Evolutionary conservation across 2,329 filamentous ascomycete genomes (phyloP).

Genomic region (Didymella segeticola): DNA sequence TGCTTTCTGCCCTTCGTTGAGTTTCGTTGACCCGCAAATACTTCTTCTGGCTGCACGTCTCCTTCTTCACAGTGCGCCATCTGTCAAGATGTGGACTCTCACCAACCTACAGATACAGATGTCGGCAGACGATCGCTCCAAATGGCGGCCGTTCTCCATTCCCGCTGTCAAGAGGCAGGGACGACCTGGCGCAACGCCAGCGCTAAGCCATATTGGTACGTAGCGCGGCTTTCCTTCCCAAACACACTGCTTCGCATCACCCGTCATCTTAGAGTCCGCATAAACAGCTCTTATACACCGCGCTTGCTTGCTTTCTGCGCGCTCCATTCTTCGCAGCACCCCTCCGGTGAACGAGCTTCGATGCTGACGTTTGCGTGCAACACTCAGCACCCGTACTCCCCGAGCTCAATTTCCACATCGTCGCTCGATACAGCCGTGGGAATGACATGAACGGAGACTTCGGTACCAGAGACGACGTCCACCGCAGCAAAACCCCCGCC

Average conservation of each 20-base stretch:
- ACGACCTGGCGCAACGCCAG: constrained; percentile 4
- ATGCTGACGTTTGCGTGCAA: constrained; percentile 25
- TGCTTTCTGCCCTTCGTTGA: constrained; percentile 10
- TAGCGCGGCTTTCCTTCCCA: constrained; percentile 22
- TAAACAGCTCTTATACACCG: constrained; percentile 27
- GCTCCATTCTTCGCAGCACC: constrained; percentile 1
- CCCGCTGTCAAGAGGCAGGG: constrained; percentile 16
- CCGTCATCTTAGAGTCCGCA: constrained; percentile 22
- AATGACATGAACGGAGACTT: constrained; percentile 42
- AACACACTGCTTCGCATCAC: constrained; percentile 30
- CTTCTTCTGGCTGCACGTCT: constrained; percentile 1
- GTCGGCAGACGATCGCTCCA: constrained; percentile 6
- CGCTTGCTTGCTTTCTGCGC: constrained; percentile 15
- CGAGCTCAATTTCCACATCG: constrained; percentile 27
- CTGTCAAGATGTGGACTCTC: constrained; percentile 13
- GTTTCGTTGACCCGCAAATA: constrained; percentile 2
- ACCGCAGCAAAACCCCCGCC: constrained; percentile 16
- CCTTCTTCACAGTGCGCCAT: neutral
- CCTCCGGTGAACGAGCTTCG: constrained; percentile 14
- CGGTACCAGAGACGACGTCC: constrained; percentile 27
- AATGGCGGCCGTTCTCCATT: constrained; percentile 7
- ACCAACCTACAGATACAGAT: constrained; percentile 15
- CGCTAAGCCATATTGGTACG: constrained; percentile 16
- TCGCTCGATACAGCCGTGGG: constrained; percentile 27
- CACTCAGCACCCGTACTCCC: constrained; percentile 30